These are phyloP conservation scores for Apiosordaria backusii DNA, from an alignment of 495 filamentous ascomycete species.

Conservation along the genomic window DNA sequence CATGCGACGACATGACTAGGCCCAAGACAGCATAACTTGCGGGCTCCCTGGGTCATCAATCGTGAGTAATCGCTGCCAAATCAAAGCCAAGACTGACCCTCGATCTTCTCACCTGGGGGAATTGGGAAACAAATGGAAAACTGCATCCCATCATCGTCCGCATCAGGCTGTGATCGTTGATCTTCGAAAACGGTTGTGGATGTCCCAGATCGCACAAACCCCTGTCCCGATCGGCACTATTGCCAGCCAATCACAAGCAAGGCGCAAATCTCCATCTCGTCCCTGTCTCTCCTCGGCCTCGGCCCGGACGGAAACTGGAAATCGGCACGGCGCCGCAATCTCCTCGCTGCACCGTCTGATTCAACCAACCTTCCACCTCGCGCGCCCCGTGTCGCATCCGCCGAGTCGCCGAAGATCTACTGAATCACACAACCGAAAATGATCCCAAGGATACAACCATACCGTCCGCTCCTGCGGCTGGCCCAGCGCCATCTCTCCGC, in stretches of 20 bases:
- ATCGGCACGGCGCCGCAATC: neutral
- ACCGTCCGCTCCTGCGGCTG: constrained; percentile 13
- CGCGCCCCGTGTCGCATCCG: neutral
- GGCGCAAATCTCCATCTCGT: neutral
- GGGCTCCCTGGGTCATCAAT: no score
- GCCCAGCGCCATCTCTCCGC: constrained; percentile 6
- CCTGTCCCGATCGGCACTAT: constrained; percentile 5
- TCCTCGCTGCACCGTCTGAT: neutral
- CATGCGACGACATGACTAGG: neutral
- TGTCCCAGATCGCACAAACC: neutral
- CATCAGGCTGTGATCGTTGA: constrained; percentile 9
- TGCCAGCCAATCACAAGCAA: neutral
- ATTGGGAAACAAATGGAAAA: neutral
- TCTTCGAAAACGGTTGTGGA: neutral
- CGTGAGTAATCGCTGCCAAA: constrained; percentile 5
- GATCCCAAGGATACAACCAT: constrained; percentile 11
- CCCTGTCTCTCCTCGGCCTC: neutral
- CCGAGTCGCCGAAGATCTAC: neutral
- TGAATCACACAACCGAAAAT: neutral
- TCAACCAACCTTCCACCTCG: neutral
- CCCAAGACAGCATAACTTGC: neutral
- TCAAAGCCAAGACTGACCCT: constrained; percentile 4
- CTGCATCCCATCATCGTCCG: neutral
- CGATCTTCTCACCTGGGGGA: neutral
- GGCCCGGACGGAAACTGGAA: neutral